Base-by-base conservation (phyloP, 306 rosid species). In the Rosa rugosa region DNA sequence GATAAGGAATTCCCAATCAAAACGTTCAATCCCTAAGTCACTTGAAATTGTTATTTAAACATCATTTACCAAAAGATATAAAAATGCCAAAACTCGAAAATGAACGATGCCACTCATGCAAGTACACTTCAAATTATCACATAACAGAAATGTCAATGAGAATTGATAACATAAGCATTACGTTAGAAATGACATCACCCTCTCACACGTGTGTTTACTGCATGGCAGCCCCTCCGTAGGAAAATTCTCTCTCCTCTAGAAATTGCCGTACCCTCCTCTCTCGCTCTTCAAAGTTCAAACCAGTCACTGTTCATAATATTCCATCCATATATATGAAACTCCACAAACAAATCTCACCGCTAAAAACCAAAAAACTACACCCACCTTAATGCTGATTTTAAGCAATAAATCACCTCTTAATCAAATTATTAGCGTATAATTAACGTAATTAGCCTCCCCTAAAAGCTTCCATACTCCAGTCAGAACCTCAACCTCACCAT, bases 101-200 rank as follows among this genome's bases (percentile, higher is more conserved):
- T 1, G 65, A 59, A 18, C 5, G 34, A 6, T 11, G 9, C 36
- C 36, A 31, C 36, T 31, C 36, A 31, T 31, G 36, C 36, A 31
- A 31, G 36, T 31, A 31, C 36, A 31, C 36, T 31, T 31, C 36
- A 31, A 31, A 31, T 31, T 31, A 31, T 31, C 36, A 31, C 36
- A 31, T 0, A 31, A 31, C 36, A 27, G 36, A 57, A 10, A 10
- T 63, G 68, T 14, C 5, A 22, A 16, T 2, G 5, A 23, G 5
- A 31, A 2, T 20, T 80, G 62, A 79, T 88, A 16, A 40, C 93
- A 77, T 86, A 81, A 84, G 90, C 69, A 82, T 86, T 87, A 86
- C 92, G 93, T 87, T 31, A 25, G 87, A 84, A 23, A 14, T 89
- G 89, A 89, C 91, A 78, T 89, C 96, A 91, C 63, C 36, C 75